These are phyloP conservation scores for Colletotrichum plurivorum DNA, from an alignment of 2,329 filamentous ascomycete genomes.

Conservation along the genomic window DNA sequence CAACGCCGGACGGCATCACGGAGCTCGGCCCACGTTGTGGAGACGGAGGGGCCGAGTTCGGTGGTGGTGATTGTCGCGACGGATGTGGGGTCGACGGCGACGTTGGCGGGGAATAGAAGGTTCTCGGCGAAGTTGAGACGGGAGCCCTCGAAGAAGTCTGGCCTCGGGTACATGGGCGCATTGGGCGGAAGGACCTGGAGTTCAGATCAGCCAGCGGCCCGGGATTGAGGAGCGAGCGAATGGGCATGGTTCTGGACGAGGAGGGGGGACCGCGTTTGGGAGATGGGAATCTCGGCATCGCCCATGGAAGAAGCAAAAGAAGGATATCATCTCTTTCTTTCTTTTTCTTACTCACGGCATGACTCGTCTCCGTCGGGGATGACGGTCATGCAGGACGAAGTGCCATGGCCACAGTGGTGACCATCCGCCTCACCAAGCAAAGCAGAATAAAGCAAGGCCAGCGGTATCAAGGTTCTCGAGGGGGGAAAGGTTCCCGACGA, in stretches of 20 bases:
- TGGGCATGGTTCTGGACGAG: conserved; percentile 8
- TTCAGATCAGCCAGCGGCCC: conserved; percentile 27
- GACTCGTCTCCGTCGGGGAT: conserved; percentile 24
- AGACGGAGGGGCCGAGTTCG: conserved; percentile 73
- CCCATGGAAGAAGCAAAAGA: conserved; percentile 4
- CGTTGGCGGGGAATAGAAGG: conserved; percentile 81
- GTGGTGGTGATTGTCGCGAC: conserved; percentile 86
- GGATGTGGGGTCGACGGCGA: conserved; percentile 68
- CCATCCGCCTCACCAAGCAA: conserved; percentile 12
- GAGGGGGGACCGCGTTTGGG: neutral
- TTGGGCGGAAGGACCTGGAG: conserved; percentile 76
- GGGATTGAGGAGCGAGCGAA: neutral
- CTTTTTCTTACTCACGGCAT: conserved; percentile 3
- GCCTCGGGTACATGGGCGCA: conserved; percentile 86
- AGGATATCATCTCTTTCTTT: neutral
- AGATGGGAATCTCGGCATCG: conserved; percentile 4
- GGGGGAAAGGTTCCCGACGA: conserved; percentile 20
- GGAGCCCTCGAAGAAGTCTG: conserved; percentile 85
- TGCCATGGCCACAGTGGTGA: conserved; percentile 4
- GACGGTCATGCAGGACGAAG: conserved; percentile 20
- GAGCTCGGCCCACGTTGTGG: conserved; percentile 82
- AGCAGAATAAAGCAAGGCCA: neutral
- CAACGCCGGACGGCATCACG: conserved; percentile 83
- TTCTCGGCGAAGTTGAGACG: conserved; percentile 96
- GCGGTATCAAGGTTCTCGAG: conserved; percentile 24